Conservation (phyloP, 108 stramenopile species). For the Phaeodactylum tricornutum region DNA sequence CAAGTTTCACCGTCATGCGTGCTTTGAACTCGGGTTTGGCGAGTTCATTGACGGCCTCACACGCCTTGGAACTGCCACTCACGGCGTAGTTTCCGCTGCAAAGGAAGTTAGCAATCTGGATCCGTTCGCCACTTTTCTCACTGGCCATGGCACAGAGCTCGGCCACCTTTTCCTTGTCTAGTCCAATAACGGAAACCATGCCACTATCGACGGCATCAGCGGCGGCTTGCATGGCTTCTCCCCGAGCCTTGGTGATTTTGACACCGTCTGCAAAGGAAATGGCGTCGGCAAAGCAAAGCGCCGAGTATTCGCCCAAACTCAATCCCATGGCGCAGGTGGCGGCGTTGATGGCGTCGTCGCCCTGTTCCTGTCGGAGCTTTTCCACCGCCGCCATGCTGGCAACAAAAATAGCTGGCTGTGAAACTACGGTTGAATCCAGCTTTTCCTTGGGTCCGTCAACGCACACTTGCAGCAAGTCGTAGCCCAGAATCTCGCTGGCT, state of each 20-base stretch:
- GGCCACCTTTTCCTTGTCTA: slow-evolving; percentile 70
- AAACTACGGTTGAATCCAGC: slow-evolving; percentile 91
- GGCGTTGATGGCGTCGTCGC: slow-evolving; percentile 81
- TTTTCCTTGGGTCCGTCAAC: slow-evolving; percentile 90
- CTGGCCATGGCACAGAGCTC: slow-evolving; percentile 80
- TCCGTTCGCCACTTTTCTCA: slow-evolving; percentile 59
- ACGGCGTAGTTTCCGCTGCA: slow-evolving; percentile 98
- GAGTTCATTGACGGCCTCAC: slow-evolving; percentile 77
- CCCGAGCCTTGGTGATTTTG: slow-evolving; percentile 93
- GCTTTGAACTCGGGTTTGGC: slow-evolving; percentile 97
- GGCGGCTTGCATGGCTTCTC: slow-evolving; percentile 97
- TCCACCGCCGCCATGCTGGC: slow-evolving; percentile 96
- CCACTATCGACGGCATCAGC: slow-evolving; percentile 86
- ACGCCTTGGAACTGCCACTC: slow-evolving; percentile 78
- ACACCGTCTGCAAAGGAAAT: slow-evolving; percentile 96
- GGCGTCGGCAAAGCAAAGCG: slow-evolving; percentile 95
- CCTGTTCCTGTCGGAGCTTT: slow-evolving; percentile 81
- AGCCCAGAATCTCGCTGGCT: slow-evolving; percentile 92
- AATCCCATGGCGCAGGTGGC: slow-evolving; percentile 96
- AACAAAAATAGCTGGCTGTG: slow-evolving; percentile 97
- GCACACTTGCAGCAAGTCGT: slow-evolving; percentile 89
- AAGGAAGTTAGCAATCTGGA: slow-evolving; percentile 92
- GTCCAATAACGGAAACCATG: slow-evolving; percentile 97
- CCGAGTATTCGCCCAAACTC: slow-evolving; percentile 93
- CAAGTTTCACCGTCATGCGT: slow-evolving; percentile 94